Conservation (phyloP, 2,329 filamentous ascomycete species). For the Diaporthe ilicicola region DNA sequence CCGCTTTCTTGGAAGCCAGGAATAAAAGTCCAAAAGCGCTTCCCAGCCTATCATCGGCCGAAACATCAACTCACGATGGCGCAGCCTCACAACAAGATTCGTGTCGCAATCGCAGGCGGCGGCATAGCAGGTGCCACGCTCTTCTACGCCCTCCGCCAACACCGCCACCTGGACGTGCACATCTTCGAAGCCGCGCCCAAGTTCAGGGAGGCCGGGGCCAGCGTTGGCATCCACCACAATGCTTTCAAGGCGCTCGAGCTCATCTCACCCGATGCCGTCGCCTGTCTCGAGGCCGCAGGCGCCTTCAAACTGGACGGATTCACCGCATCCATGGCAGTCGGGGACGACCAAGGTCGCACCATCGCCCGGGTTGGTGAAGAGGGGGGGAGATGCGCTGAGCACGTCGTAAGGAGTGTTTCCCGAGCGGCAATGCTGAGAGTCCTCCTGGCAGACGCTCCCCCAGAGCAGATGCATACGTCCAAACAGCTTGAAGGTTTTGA, state of each 20-base stretch:
- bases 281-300: conserved; percentile 34
- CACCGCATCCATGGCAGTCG: conserved; percentile 6
- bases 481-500: conserved; percentile 27
- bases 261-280: conserved; percentile 29
- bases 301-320: conserved; percentile 31
- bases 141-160: conserved; percentile 33
- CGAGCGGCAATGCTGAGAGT: conserved; percentile 37
- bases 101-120: conserved; percentile 28
- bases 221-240: conserved; percentile 37
- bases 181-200: conserved; percentile 36
- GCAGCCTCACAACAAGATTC: neutral
- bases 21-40: neutral
- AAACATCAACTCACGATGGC: neutral
- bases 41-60: neutral
- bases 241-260: conserved; percentile 37
- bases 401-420: conserved; percentile 5
- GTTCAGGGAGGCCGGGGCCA: conserved; percentile 36
- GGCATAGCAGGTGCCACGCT: conserved; percentile 31
- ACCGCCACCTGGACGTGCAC: conserved; percentile 35
- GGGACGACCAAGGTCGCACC: neutral
- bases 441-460: conserved; percentile 32
- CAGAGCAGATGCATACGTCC: conserved; percentile 25
- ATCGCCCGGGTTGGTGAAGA: neutral
- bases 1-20: neutral
- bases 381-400: neutral